phyloP scores from a whole-genome alignment of 805 yeast genomes.

The Debaryomyces hansenii region DNA sequence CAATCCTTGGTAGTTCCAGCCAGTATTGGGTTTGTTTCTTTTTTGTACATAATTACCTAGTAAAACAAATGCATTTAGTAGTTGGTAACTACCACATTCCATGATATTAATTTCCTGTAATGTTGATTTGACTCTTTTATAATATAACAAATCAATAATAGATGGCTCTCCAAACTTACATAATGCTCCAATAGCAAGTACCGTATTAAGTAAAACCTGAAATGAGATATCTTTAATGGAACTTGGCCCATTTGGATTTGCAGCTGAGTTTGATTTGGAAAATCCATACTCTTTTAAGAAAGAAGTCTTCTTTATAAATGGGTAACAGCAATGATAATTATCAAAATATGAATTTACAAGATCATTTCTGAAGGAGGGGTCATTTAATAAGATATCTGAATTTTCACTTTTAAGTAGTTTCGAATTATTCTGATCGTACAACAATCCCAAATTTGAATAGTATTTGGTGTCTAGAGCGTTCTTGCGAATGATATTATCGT shows the following conservation, averaged over 20 bases:
- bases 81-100: conserved; percentile 59
- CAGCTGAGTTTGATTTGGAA: conserved; percentile 37
- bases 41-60: conserved; percentile 63
- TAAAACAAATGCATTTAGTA: conserved; percentile 40
- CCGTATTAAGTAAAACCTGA: conserved; percentile 56
- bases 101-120: conserved; percentile 46
- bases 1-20: conserved; percentile 66
- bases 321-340: conserved; percentile 61
- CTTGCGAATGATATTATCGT: not conserved
- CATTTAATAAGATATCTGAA: conserved; percentile 1
- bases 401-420: conserved; percentile 1
- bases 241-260: conserved; percentile 9
- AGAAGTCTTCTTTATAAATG: conserved; percentile 58
- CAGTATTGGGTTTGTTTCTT: conserved; percentile 65
- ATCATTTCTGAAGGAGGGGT: conserved; percentile 14
- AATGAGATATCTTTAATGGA: conserved; percentile 23
- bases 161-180: conserved; percentile 56
- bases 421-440: not conserved
- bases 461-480: not conserved
- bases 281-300: conserved; percentile 48
- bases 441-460: not conserved
- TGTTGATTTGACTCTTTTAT: conserved; percentile 50
- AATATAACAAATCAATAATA: conserved; percentile 52
- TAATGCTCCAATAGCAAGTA: conserved; percentile 73
- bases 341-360: conserved; percentile 54